Evolutionary conservation across 768 basidiomycete genomes (phyloP).

Genomic region (Calocera cornea): DNA sequence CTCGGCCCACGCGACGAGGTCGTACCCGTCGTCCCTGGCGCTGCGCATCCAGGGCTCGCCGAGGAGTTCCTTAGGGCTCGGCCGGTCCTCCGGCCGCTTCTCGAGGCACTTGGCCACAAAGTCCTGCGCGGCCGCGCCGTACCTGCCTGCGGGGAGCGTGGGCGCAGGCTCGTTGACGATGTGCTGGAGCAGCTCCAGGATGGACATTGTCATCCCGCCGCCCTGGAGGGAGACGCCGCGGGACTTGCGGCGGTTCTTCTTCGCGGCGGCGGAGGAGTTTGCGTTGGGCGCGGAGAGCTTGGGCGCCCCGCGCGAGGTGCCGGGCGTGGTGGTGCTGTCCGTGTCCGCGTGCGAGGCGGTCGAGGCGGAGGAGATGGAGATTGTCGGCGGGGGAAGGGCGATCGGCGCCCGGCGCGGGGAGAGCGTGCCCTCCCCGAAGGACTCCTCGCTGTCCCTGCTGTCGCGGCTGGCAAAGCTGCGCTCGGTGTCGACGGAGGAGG

Average conservation of each 20-base stretch:
- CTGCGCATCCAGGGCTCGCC: conserved; percentile 22
- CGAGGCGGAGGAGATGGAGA: not conserved
- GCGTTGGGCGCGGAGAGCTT: not conserved
- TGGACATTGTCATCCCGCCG: conserved; percentile 95
- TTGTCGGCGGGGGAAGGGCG: not conserved
- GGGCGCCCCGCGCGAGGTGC: not conserved
- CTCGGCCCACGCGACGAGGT: conserved; percentile 8
- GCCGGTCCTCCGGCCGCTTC: conserved; percentile 76
- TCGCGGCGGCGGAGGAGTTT: conserved; percentile 19
- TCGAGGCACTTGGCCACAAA: conserved; percentile 83
- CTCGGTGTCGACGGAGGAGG: conserved; percentile 5
- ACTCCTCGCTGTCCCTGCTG: conserved; percentile 1
- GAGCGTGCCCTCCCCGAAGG: not conserved
- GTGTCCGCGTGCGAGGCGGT: not conserved
- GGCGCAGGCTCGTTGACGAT: conserved; percentile 99
- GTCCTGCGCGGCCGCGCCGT: conserved; percentile 57
- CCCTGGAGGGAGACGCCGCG: conserved; percentile 88
- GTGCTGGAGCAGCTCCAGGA: conserved; percentile 89
- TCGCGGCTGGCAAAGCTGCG: not conserved
- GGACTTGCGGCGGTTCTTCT: conserved; percentile 76
- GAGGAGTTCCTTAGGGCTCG: conserved; percentile 76
- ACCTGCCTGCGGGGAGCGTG: conserved; percentile 57
- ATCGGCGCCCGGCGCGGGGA: not conserved
- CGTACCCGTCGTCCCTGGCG: not conserved
- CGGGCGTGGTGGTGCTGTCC: not conserved